Evolutionary conservation across 116 monocot species (phyloP), one percentile per base, ranked within the genome.

Genomic region (Dioscorea cayenensis): DNA sequence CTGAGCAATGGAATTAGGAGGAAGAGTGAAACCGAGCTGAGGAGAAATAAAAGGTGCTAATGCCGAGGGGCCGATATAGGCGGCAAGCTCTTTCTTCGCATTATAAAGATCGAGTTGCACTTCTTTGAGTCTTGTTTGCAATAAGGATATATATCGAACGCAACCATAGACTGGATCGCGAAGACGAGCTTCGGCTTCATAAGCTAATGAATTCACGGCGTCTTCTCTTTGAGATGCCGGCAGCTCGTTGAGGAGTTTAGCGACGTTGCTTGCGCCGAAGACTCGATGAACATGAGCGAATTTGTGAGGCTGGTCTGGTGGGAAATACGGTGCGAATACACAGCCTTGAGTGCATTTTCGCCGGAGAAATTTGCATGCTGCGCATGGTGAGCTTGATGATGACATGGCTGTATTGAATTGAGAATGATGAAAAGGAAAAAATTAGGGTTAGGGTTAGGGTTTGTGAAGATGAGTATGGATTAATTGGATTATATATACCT

Each of bases 301-400:
- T 55, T 38, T 66, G 32, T 66, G 28, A 14, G 74, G 78, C 29
- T 89, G 72, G 72, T 83, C 89, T 13, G 83, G 79, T 38, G 89
- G 89, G 72, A 89, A 89, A 78, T 89, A 86, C 0, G 83, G 89
- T 18, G 83, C 73, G 72, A 86, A 86, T 5, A 89, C 71, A 76
- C 89, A 89, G 0, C 72, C 81, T 27, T 66, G 71, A n/a, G 79
- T 81, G 79, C 89, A 89, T 72, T 86, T 86, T 22, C 83, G 81
- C 55, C 86, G 73, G 21, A 81, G 70, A 51, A 79, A 78, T 74
- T 89, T 89, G 83, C 89, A 86, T 51, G 89, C 89, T 17, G 86
- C 89, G 71, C 89, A 89, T 59, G 89, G 89, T 32, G 70, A 70
- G 29, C 58, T 59, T 17, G 70, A 70, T 28, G 70, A 70, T 7